These are phyloP conservation scores for Alternaria hordeiaustralica DNA, from an alignment of 2,329 filamentous ascomycete species.

Conservation along the genomic window DNA sequence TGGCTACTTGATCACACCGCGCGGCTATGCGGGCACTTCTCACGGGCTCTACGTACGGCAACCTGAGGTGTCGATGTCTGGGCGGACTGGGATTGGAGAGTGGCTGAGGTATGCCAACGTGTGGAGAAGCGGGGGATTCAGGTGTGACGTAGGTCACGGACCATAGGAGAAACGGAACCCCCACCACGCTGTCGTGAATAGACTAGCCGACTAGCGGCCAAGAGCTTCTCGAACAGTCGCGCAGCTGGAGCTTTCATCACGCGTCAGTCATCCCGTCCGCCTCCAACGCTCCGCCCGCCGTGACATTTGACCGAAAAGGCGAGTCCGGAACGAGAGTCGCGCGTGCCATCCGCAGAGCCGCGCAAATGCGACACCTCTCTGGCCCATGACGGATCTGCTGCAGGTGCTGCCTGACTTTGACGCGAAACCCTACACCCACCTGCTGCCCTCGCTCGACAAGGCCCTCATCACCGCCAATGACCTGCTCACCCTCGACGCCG, in stretches of 20 bases:
- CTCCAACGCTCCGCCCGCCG: background rate
- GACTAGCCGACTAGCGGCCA: background rate
- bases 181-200: background rate
- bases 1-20: background rate
- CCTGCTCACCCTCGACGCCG: slow-evolving; percentile 80
- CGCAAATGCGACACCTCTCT: slow-evolving; percentile 33
- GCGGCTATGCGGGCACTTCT: too few species aligned
- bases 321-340: slow-evolving; percentile 10
- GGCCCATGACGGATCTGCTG: slow-evolving; percentile 81
- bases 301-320: slow-evolving; percentile 5
- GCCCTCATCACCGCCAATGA: slow-evolving; percentile 80
- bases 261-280: background rate
- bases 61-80: slow-evolving; percentile 12
- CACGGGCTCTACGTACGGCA: background rate
- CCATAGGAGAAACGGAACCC: slow-evolving; percentile 26
- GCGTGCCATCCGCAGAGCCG: slow-evolving; percentile 44
- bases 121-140: slow-evolving; percentile 24
- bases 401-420: slow-evolving; percentile 82
- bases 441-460: slow-evolving; percentile 81
- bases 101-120: slow-evolving; percentile 23
- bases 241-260: slow-evolving; percentile 6
- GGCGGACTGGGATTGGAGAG: slow-evolving; percentile 8
- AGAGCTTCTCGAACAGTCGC: background rate
- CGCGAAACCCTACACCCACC: slow-evolving; percentile 71
- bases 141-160: slow-evolving; percentile 24